A percentile compares a stretch with the other conserved stretches of the same genome.
phyloP scores from a whole-genome alignment of 805 yeast species.

The Metschnikowia chrysomelidarum region DNA sequence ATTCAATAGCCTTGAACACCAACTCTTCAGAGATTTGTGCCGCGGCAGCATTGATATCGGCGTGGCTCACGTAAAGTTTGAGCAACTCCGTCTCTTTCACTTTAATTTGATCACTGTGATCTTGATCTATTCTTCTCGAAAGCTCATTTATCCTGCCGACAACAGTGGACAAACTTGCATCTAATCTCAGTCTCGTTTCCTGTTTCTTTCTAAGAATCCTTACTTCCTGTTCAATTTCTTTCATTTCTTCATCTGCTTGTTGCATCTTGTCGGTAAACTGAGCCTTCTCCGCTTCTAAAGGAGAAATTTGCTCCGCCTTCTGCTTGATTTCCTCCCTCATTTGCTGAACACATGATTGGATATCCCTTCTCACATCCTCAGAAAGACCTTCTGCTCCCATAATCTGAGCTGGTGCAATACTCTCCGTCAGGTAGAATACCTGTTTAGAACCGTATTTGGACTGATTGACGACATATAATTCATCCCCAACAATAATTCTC shows the following conservation, averaged over 20 bases:
- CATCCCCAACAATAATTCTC: constrained; percentile 60
- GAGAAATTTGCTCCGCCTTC: constrained; percentile 10
- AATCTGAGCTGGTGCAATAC: constrained; percentile 27
- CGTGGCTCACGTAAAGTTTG: constrained; percentile 18
- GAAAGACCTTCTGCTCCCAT: constrained; percentile 36
- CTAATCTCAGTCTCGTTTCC: constrained; percentile 28
- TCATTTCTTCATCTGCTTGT: constrained; percentile 11
- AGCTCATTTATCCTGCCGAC: constrained; percentile 15
- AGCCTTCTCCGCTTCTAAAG: constrained; percentile 8
- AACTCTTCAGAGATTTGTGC: constrained; percentile 18
- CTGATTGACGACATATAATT: constrained; percentile 46
- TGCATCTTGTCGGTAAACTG: constrained; percentile 6
- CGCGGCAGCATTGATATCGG: constrained; percentile 22
- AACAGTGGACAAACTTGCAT: constrained; percentile 22
- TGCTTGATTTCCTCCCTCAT: constrained; percentile 16
- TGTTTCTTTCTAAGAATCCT: constrained; percentile 26
- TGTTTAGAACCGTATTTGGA: constrained; percentile 68
- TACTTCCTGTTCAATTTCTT: constrained; percentile 17
- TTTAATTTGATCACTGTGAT: constrained; percentile 40
- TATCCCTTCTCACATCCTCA: constrained; percentile 19
- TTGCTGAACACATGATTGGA: constrained; percentile 18
- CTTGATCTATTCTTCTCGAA: constrained; percentile 28
- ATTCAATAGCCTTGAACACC: constrained; percentile 8
- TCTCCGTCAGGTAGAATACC: constrained; percentile 42
- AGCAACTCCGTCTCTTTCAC: constrained; percentile 28